These are phyloP conservation scores for Trametes maxima DNA, from an alignment of 768 basidiomycete genomes.

Conservation along the genomic window DNA sequence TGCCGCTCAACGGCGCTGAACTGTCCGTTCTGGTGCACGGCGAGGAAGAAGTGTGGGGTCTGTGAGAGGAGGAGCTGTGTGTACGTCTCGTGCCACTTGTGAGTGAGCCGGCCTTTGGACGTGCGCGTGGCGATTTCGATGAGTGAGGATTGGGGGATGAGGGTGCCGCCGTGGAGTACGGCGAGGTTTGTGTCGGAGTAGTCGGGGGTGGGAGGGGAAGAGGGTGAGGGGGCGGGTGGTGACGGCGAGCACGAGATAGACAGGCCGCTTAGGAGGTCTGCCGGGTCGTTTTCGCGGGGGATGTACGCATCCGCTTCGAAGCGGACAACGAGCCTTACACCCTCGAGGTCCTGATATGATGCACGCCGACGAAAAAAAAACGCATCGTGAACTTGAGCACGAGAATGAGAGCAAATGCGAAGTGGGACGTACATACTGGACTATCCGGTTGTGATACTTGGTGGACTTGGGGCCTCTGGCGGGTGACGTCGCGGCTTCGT, in stretches of 20 bases:
- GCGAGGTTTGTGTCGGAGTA: conserved; percentile 18
- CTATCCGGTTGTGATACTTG: conserved; percentile 22
- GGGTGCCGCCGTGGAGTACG: conserved; percentile 28
- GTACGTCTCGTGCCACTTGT: conserved; percentile 61
- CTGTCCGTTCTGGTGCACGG: conserved; percentile 53
- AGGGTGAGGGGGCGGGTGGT: neutral
- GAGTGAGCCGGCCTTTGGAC: neutral
- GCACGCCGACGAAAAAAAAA: too few relatives aligned
- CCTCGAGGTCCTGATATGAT: conserved; percentile 22
- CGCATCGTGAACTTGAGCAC: too few relatives aligned
- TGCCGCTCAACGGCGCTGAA: conserved; percentile 54
- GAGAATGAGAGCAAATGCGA: neutral
- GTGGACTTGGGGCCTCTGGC: conserved; percentile 15
- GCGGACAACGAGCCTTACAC: conserved; percentile 25
- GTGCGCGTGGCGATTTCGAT: conserved; percentile 34
- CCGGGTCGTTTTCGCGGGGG: neutral
- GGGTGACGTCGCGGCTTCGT: conserved; percentile 29
- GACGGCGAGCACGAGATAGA: neutral
- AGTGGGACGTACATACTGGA: conserved; percentile 24
- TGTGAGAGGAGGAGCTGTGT: conserved; percentile 72
- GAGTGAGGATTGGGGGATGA: conserved; percentile 40
- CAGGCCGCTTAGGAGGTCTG: conserved; percentile 2
- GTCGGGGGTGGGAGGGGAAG: neutral
- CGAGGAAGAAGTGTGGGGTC: conserved; percentile 60
- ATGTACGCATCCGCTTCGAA: conserved; percentile 31